Evolutionary conservation across 2,329 filamentous ascomycete genomes (phyloP).

Genomic region (Talaromyces funiculosus): DNA sequence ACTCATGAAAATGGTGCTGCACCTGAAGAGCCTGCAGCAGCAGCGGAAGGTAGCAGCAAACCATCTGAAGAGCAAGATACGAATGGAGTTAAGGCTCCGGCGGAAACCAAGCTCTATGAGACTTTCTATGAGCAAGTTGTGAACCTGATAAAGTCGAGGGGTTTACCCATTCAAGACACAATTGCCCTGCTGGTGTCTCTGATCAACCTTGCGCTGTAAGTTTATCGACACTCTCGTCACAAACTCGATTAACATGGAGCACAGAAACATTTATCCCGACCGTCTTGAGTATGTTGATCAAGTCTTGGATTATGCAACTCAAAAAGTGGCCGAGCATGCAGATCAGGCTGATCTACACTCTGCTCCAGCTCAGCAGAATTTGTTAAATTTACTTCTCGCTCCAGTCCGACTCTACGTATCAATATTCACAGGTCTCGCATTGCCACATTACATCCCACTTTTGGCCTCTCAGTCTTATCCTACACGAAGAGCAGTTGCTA

Average conservation of each 20-base stretch:
- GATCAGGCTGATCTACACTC: slow-evolving; percentile 96
- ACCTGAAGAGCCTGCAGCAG: slow-evolving; percentile 12
- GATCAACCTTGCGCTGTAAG: slow-evolving; percentile 75
- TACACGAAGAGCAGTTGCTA: slow-evolving; percentile 82
- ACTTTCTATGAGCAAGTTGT: slow-evolving; percentile 93
- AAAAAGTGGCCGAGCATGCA: slow-evolving; percentile 79
- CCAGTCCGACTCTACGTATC: slow-evolving; percentile 86
- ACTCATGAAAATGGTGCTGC: slow-evolving; percentile 33
- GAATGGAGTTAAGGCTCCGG: slow-evolving; percentile 33
- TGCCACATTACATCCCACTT: slow-evolving; percentile 87
- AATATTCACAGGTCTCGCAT: slow-evolving; percentile 88
- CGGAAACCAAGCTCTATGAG: slow-evolving; percentile 83
- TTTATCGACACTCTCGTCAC: background rate
- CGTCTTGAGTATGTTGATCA: slow-evolving; percentile 92
- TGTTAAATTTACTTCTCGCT: slow-evolving; percentile 83
- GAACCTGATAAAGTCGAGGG: slow-evolving; percentile 81
- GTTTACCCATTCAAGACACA: slow-evolving; percentile 87
- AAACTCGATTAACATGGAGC: no score
- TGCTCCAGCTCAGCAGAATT: slow-evolving; percentile 75
- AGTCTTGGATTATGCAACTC: slow-evolving; percentile 78
- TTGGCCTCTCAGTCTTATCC: slow-evolving; percentile 89
- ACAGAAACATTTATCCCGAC: slow-evolving; percentile 82
- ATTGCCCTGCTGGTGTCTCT: slow-evolving; percentile 92
- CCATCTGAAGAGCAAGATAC: slow-evolving; percentile 27
- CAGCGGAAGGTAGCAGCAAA: slow-evolving; percentile 21